These are phyloP conservation scores for Fibroporia radiculosa DNA, from an alignment of 768 basidiomycete species.

Conservation along the genomic window DNA sequence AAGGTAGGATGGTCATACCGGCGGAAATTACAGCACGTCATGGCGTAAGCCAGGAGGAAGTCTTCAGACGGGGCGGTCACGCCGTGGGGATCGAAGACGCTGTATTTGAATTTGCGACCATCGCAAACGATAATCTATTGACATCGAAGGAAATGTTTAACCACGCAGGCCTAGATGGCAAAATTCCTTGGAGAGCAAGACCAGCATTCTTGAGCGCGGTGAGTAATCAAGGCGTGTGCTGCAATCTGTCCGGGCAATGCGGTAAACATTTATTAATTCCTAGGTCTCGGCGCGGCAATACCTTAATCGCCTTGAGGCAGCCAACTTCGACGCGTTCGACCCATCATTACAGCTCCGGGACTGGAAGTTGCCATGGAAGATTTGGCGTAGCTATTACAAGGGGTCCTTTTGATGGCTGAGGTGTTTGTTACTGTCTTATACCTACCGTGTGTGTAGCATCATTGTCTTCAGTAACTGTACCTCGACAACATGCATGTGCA, in stretches of 20 bases:
- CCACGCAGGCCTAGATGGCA: slow-evolving; percentile 36
- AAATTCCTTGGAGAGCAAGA: slow-evolving; percentile 51
- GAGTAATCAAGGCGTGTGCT: slow-evolving; percentile 28
- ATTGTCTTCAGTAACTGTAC: no score
- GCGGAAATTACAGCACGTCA: slow-evolving; percentile 77
- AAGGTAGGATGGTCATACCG: slow-evolving; percentile 68
- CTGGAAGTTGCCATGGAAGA: slow-evolving; percentile 73
- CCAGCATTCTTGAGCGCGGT: slow-evolving; percentile 71
- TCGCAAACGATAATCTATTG: slow-evolving; percentile 73
- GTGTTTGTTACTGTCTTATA: neutral
- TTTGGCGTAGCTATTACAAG: slow-evolving; percentile 49
- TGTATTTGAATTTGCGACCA: slow-evolving; percentile 74
- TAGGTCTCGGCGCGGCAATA: slow-evolving; percentile 65
- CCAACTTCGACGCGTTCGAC: slow-evolving; percentile 67
- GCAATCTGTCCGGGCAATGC: neutral
- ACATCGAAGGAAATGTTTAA: slow-evolving; percentile 68
- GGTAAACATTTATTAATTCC: slow-evolving; percentile 3
- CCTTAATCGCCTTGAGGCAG: slow-evolving; percentile 57
- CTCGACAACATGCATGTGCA: no score
- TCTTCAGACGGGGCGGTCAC: slow-evolving; percentile 47
- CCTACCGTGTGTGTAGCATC: no score
- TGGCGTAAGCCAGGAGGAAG: slow-evolving; percentile 71
- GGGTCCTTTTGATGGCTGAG: slow-evolving; percentile 23
- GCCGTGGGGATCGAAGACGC: slow-evolving; percentile 67
- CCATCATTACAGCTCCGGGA: slow-evolving; percentile 54